Evolutionary conservation across 345 rosid genomes (phyloP).

Genomic region (Microcos paniculata): DNA sequence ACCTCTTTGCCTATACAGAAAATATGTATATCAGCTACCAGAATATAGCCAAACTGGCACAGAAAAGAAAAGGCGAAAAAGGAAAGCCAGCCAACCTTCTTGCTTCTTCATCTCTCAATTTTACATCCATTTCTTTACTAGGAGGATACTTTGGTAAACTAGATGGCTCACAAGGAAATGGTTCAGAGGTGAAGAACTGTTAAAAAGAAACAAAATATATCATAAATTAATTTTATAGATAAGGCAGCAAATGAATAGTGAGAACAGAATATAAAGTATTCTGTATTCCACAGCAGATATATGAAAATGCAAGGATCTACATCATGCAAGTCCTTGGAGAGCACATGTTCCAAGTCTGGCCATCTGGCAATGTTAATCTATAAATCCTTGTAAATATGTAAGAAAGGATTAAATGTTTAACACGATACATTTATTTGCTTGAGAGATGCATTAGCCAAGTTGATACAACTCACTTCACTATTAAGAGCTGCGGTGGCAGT

Average conservation of each 20-base stretch:
- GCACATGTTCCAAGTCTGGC: background rate
- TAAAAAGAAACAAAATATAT: conserved; percentile 23
- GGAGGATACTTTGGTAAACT: conserved; percentile 92
- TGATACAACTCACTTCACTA: conserved; percentile 57
- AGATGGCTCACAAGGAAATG: conserved; percentile 77
- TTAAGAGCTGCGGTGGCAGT: conserved; percentile 67
- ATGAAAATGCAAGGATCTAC: background rate
- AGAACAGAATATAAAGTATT: background rate
- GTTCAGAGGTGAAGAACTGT: conserved; percentile 85
- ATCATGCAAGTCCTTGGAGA: background rate
- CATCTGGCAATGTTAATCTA: background rate
- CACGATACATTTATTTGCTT: background rate
- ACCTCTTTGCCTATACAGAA: conserved; percentile 51
- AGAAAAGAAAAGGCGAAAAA: conserved; percentile 12
- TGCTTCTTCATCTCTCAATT: conserved; percentile 75
- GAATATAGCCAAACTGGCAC: conserved; percentile 21
- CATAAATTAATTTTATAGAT: background rate
- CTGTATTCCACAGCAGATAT: background rate
- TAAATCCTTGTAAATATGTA: background rate
- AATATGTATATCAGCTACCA: conserved; percentile 18
- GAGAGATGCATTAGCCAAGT: background rate
- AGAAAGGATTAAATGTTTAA: background rate
- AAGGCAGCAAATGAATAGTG: background rate
- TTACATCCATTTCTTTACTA: conserved; percentile 86
- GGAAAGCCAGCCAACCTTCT: conserved; percentile 53